phyloP scores from a whole-genome alignment of 2,329 filamentous ascomycete genomes.

The Daldinia sp. region DNA sequence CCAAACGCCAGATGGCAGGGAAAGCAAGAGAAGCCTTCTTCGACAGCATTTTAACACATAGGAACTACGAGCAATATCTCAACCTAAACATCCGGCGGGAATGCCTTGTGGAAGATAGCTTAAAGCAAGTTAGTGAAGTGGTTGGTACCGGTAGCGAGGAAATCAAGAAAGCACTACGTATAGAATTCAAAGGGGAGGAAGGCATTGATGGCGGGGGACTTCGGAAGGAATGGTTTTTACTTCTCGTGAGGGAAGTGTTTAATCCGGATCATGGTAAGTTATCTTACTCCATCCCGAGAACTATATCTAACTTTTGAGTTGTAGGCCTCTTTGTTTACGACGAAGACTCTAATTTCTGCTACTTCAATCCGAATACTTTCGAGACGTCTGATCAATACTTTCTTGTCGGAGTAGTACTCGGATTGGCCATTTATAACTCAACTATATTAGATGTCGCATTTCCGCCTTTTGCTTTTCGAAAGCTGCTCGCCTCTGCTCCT shows the following conservation, averaged over 20 bases:
- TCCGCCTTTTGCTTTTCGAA: conserved; percentile 88
- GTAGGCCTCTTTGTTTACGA: conserved; percentile 91
- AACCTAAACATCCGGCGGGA: conserved; percentile 81
- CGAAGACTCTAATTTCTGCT: conserved; percentile 88
- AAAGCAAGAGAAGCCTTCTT: conserved; percentile 92
- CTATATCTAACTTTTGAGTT: conserved; percentile 17
- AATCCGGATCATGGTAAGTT: conserved; percentile 85
- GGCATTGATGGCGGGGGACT: conserved; percentile 89
- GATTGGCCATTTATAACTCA: conserved; percentile 92
- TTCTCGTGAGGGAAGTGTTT: conserved; percentile 88
- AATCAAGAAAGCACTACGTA: conserved; percentile 87
- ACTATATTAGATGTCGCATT: conserved; percentile 90
- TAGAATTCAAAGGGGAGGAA: conserved; percentile 88
- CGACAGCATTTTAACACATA: conserved; percentile 81
- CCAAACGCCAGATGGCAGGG: conserved; percentile 85
- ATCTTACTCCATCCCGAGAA: background rate
- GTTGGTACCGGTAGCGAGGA: conserved; percentile 83
- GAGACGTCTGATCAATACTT: conserved; percentile 94
- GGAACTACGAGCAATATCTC: conserved; percentile 78
- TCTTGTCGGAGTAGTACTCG: conserved; percentile 85
- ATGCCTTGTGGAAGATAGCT: conserved; percentile 86
- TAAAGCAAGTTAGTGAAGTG: conserved; percentile 84
- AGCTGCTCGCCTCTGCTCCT: conserved; percentile 82
- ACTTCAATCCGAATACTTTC: conserved; percentile 90
- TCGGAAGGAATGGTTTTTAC: conserved; percentile 93